phyloP scores from a whole-genome alignment of 2,329 filamentous ascomycete species.

The Neonectria sp. region DNA sequence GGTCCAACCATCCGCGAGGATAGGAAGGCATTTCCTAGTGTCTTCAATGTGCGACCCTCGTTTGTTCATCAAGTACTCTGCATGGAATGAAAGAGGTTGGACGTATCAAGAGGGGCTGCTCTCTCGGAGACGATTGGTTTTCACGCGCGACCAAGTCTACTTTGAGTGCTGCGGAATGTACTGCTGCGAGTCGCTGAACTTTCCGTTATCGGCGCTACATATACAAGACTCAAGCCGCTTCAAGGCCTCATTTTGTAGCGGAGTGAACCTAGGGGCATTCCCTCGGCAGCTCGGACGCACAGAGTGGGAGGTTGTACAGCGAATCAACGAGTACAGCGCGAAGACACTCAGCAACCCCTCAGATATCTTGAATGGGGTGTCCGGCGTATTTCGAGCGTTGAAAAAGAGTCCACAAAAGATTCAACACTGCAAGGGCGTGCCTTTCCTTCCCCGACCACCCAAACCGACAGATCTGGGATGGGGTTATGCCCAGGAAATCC shows the following conservation, averaged over 20 bases:
- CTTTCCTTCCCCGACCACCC: constrained; percentile 2
- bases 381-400: constrained; percentile 8
- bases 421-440: neutral
- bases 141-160: constrained; percentile 6
- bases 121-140: constrained; percentile 6
- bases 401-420: neutral
- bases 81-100: constrained; percentile 10
- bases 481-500: neutral
- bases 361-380: neutral
- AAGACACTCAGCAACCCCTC: constrained; percentile 5
- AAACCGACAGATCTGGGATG: neutral
- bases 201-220: constrained; percentile 5
- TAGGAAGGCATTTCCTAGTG: neutral
- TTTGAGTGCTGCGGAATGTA: constrained; percentile 20
- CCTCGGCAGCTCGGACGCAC: constrained; percentile 10
- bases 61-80: neutral
- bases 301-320: constrained; percentile 8
- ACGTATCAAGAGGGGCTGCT: constrained; percentile 15
- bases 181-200: neutral
- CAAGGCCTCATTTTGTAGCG: constrained; percentile 3
- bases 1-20: neutral
- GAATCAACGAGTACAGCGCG: neutral
- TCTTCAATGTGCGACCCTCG: neutral
- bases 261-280: constrained; percentile 1
- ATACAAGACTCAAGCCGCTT: constrained; percentile 2